These are phyloP conservation scores for Marsdenia floribunda DNA, from an alignment of 257 asterid genomes.

Conservation along the genomic window DNA sequence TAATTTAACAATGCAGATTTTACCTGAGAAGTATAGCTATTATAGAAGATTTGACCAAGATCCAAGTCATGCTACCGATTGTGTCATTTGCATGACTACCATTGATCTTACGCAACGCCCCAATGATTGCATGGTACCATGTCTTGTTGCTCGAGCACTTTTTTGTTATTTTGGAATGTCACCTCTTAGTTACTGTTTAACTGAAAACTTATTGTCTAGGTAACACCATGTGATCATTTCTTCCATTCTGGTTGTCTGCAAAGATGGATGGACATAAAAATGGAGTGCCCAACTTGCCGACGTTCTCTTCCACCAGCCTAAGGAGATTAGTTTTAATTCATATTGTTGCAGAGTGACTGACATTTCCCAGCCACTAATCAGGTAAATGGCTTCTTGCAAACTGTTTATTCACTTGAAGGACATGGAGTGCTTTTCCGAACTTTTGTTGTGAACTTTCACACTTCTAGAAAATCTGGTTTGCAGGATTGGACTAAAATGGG, in stretches of 20 bases:
- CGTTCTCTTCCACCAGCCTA: conserved; percentile 91
- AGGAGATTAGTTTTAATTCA: conserved; percentile 24
- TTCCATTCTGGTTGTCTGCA: conserved; percentile 85
- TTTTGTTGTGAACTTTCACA: background rate
- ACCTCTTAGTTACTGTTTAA: background rate
- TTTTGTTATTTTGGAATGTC: conserved; percentile 2
- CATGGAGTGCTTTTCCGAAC: background rate
- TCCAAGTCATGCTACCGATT: conserved; percentile 56
- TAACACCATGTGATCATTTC: conserved; percentile 96
- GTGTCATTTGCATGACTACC: conserved; percentile 94
- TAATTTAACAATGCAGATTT: conserved; percentile 46
- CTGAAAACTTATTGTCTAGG: conserved; percentile 31
- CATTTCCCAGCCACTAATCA: conserved; percentile 31
- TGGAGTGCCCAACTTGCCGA: conserved; percentile 99
- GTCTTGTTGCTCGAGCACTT: background rate
- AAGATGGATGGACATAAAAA: conserved; percentile 98
- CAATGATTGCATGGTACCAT: conserved; percentile 81
- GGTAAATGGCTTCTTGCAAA: conserved; percentile 27
- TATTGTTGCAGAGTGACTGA: conserved; percentile 16
- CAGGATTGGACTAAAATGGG: background rate
- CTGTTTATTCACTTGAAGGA: conserved; percentile 4
- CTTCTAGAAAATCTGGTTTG: background rate
- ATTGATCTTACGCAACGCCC: conserved; percentile 64
- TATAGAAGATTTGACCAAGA: conserved; percentile 65
- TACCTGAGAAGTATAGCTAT: conserved; percentile 89